Conservation (phyloP, 164 flowering plant genomes). For the Santalum album region DNA sequence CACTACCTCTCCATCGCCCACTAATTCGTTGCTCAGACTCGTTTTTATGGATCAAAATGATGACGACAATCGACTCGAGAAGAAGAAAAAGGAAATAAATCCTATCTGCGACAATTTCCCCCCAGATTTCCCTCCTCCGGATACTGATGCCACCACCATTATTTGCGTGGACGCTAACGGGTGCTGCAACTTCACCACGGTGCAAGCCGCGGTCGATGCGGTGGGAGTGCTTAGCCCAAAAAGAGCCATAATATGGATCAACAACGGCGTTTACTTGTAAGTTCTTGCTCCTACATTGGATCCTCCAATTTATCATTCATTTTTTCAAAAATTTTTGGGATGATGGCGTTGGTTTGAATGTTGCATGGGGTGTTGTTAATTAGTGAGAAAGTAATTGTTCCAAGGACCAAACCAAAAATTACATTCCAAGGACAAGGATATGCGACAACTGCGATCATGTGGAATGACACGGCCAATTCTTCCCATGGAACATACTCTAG, state of each 20-base stretch:
- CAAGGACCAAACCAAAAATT: slow-evolving; percentile 60
- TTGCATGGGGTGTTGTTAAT: background rate
- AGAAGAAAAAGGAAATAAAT: slow-evolving; percentile 10
- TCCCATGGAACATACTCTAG: slow-evolving; percentile 74
- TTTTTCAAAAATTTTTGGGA: too few species aligned
- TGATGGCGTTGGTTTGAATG: too few species aligned
- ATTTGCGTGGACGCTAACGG: slow-evolving; percentile 79
- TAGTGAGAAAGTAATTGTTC: slow-evolving; percentile 75
- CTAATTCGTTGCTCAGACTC: slow-evolving; percentile 1
- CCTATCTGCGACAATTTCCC: slow-evolving; percentile 61
- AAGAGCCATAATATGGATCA: slow-evolving; percentile 76
- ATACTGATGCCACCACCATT: slow-evolving; percentile 47
- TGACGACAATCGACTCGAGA: slow-evolving; percentile 20
- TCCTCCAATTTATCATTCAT: too few species aligned
- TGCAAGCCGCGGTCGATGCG: slow-evolving; percentile 78
- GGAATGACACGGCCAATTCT: slow-evolving; percentile 86
- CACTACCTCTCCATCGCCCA: slow-evolving; percentile 14
- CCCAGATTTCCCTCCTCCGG: slow-evolving; percentile 45
- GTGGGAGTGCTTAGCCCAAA: slow-evolving; percentile 41
- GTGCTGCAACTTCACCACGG: slow-evolving; percentile 83
- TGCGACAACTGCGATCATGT: slow-evolving; percentile 63
- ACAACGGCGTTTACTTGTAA: slow-evolving; percentile 71
- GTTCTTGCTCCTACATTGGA: slow-evolving; percentile 5
- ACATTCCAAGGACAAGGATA: slow-evolving; percentile 95
- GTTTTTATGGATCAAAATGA: slow-evolving; percentile 9